Evolutionary conservation across 83 land plant species (phyloP), one percentile per base, ranked within the genome.

Genomic region (Isoetes engelmannii): DNA sequence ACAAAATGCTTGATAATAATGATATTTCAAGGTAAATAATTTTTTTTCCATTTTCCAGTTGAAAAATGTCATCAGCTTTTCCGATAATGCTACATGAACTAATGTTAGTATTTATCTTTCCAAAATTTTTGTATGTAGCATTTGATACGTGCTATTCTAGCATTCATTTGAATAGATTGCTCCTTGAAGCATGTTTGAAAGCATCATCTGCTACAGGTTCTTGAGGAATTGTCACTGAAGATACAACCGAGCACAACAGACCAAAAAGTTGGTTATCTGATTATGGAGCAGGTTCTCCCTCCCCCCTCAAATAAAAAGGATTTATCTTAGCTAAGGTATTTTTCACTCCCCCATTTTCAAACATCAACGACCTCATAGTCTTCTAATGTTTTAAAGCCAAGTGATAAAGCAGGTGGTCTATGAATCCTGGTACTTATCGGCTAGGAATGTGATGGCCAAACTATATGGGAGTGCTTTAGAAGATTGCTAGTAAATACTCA

Each of bases 191-290:
- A 28, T 28, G 37, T 28, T 28, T 28, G 2, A 28, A 28, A 28
- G 37, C 37, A 28, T 59, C 1, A 18, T 59, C 9, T 12, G 8
- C 19, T 19, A 4, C 62, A 59, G 62, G 62, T 42, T 59, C 28
- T 59, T 19, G 62, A 59, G 28, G 62, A 59, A 18, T 19, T 59
- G 18, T 59, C 62, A 8, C 20, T 59, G 1, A 59, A 59, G 28
- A 1, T 59, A 7, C 8, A 18, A 12, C 28, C 62, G 3, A 59
- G 28, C 28, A 37, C 8, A 7, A 37, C 18, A 37, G 62, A 59
- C 20, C 62, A 37, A 59, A 59, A 37, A 18, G 28, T 42, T 59
- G 62, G 28, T 19, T 42, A 59, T 19, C 4, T 59, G 62, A 59
- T 59, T 3, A 59, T 59, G 62, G 62, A 59, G 19, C 28, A 59